phyloP scores from a whole-genome alignment of 805 yeast genomes.

The Jamesozyma jinghongensis region DNA sequence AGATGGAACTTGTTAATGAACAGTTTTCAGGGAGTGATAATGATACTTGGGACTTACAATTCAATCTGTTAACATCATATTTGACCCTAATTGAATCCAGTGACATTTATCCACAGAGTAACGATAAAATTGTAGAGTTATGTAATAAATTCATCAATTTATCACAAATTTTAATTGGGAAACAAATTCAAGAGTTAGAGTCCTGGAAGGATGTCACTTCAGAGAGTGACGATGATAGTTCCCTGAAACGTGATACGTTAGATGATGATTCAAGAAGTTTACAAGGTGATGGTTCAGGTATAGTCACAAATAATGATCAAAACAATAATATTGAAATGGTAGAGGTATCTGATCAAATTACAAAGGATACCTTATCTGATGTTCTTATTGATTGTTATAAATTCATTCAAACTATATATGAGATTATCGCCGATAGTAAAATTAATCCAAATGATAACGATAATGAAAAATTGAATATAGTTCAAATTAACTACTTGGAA shows the following conservation, averaged over 20 bases:
- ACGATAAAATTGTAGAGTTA: constrained; percentile 13
- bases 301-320: constrained; percentile 4
- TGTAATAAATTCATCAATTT: constrained; percentile 11
- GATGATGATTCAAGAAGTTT: constrained; percentile 5
- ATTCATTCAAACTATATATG: constrained; percentile 15
- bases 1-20: constrained; percentile 16
- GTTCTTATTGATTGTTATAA: constrained; percentile 15
- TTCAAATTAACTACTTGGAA: constrained; percentile 18
- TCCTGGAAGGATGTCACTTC: constrained; percentile 1
- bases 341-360: constrained; percentile 24
- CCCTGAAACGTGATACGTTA: background rate
- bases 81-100: constrained; percentile 18
- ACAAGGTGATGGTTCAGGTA: constrained; percentile 13
- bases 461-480: constrained; percentile 6
- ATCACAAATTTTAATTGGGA: constrained; percentile 11
- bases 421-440: constrained; percentile 11
- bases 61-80: constrained; percentile 24
- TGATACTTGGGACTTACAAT: constrained; percentile 29
- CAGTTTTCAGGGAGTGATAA: constrained; percentile 9
- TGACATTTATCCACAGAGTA: constrained; percentile 2
- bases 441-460: background rate
- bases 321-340: constrained; percentile 11
- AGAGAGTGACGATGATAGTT: background rate
- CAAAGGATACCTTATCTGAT: constrained; percentile 18
- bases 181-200: constrained; percentile 16